Evolutionary conservation across 345 rosid genomes (phyloP).

Genomic region (Corchorus olitorius): DNA sequence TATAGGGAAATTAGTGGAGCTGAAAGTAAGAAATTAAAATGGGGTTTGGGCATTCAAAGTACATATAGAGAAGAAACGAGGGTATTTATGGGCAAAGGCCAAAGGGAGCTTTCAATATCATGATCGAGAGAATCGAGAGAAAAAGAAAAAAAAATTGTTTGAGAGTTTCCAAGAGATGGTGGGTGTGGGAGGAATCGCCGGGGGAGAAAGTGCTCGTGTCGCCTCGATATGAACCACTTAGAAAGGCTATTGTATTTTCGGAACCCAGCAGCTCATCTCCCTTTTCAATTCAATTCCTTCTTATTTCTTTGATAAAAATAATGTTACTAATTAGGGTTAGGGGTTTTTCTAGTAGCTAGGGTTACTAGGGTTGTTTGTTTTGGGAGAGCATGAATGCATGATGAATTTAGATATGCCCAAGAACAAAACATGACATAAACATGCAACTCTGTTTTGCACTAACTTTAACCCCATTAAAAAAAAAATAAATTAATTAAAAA

Average conservation of each 20-base stretch:
- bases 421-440: background rate
- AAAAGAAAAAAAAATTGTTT: background rate
- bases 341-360: constrained; percentile 34
- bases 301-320: background rate
- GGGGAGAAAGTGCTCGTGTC: constrained; percentile 95
- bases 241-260: constrained; percentile 32
- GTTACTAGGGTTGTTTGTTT: constrained; percentile 12
- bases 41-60: constrained; percentile 26
- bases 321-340: constrained; percentile 27
- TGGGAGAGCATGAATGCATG: background rate
- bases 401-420: background rate
- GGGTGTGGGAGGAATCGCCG: constrained; percentile 83
- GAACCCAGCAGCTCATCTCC: constrained; percentile 6
- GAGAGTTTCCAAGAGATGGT: constrained; percentile 52
- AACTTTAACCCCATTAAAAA: constrained; percentile 1
- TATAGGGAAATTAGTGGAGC: too few relatives aligned
- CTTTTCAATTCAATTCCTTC: constrained; percentile 22
- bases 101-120: constrained; percentile 32
- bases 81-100: constrained; percentile 38
- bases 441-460: constrained; percentile 13
- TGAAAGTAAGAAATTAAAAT: background rate
- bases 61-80: constrained; percentile 27
- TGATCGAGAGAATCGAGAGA: too few relatives aligned
- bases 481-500: too few relatives aligned
- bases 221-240: constrained; percentile 56